Evolutionary conservation across 805 yeast genomes (phyloP), one percentile per base, ranked within the genome.

Genomic region (Barnettozyma populi): DNA sequence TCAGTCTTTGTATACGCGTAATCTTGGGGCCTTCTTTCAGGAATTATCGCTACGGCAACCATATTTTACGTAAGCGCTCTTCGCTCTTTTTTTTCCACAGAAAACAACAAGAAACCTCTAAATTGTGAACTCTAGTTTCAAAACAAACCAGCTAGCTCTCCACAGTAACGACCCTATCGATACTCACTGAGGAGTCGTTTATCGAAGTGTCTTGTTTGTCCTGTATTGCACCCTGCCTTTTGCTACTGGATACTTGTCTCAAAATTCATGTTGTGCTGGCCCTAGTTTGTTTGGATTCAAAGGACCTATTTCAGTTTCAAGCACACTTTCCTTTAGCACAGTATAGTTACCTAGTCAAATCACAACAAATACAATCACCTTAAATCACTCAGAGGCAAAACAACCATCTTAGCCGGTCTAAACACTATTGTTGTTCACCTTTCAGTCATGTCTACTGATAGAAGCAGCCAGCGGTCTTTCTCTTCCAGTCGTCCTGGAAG

Each of bases 401-500:
- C 13, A n/a, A 29, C 32, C 7, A 29, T 14, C 16, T 29, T 5
- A 29, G 16, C n/a, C 5, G 16, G 14, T 29, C 13, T 11, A 11
- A 14, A 14, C 13, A 29, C 16, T 7, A 29, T 14, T 29, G 32
- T 29, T 29, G 16, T 29, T 11, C 37, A 35, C 23, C 7, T 10
- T 10, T 14, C 8, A n/a, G 41, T 14, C 10, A 37, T 37, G 41
- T 39, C 47, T 23, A 20, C 43, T 16, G 47, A 47, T 23, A 46
- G 32, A 19, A 47, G 47, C 35, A 36, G 31, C 41, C 50, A 47
- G 44, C 40, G 50, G 41, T 36, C 47, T 11, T 40, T 27, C 21
- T 36, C 42, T 7, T 41, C 47, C 23, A 43, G 47, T 16, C 41
- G 50, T 18, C 41, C 46, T 16, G 44, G 47, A 16, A 43, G 38